These are phyloP conservation scores for Penicillium sp. DNA, from an alignment of 2,329 filamentous ascomycete genomes.

Conservation along the genomic window DNA sequence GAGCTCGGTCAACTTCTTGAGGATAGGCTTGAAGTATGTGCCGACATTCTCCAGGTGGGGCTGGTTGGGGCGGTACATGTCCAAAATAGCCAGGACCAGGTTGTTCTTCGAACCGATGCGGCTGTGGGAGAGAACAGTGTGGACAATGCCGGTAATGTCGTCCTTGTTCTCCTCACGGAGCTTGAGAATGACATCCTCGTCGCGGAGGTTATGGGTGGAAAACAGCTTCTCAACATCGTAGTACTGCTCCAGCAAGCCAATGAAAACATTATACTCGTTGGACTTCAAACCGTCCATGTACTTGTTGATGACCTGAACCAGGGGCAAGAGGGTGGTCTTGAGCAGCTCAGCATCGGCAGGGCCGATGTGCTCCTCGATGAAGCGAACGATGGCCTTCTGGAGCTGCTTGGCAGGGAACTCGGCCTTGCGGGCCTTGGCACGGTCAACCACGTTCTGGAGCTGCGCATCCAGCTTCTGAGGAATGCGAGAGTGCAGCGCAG, in stretches of 20 bases:
- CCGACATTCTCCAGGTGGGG: conserved; percentile 78
- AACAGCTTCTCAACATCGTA: conserved; percentile 78
- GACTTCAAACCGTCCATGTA: conserved; percentile 84
- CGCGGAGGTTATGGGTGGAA: conserved; percentile 70
- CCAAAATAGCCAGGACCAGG: conserved; percentile 78
- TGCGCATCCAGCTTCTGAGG: conserved; percentile 79
- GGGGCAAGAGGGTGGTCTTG: conserved; percentile 62
- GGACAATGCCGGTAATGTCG: conserved; percentile 72
- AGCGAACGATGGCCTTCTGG: conserved; percentile 72
- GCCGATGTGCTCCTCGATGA: conserved; percentile 75
- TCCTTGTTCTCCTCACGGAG: conserved; percentile 96
- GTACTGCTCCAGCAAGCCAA: conserved; percentile 70
- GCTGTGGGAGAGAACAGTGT: conserved; percentile 87
- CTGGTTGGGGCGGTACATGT: conserved; percentile 91
- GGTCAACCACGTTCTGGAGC: conserved; percentile 77
- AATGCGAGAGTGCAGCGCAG: conserved; percentile 94
- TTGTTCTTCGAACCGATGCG: conserved; percentile 90
- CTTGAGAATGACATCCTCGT: conserved; percentile 86
- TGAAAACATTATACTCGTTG: conserved; percentile 78
- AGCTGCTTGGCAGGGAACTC: conserved; percentile 92
- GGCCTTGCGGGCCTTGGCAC: conserved; percentile 62
- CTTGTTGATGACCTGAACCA: conserved; percentile 66
- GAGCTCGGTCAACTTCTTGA: conserved; percentile 82
- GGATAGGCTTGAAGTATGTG: conserved; percentile 73
- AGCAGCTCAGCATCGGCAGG: conserved; percentile 65